phyloP scores from a whole-genome alignment of 805 yeast species.

The Zygoascus bituminiphila region DNA sequence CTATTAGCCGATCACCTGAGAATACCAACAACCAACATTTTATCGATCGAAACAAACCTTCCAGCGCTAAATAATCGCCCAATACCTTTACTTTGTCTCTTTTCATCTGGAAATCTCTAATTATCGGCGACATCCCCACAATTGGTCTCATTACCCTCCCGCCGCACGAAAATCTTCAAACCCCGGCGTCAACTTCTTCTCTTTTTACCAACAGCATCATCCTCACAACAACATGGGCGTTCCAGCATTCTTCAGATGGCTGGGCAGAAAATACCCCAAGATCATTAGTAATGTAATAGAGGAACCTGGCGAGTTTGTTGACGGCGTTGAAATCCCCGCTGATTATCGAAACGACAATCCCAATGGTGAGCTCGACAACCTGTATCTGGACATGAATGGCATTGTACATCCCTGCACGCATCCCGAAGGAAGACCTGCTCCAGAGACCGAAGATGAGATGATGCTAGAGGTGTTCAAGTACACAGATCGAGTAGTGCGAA shows the following conservation, averaged over 20 bases:
- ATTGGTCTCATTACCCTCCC: background rate
- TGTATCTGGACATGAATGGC: conserved; percentile 97
- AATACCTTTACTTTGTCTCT: too few species aligned
- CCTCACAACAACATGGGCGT: conserved; percentile 48
- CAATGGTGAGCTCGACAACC: conserved; percentile 90
- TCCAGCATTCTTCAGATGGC: conserved; percentile 96
- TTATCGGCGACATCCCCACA: too few species aligned
- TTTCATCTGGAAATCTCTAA: too few species aligned
- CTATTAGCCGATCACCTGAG: too few species aligned
- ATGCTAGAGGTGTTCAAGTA: conserved; percentile 85
- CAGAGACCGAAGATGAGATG: conserved; percentile 96
- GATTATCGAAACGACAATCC: conserved; percentile 73
- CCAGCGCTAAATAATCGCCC: too few species aligned
- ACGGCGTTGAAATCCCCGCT: conserved; percentile 57
- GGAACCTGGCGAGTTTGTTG: conserved; percentile 46
- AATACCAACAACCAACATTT: too few species aligned
- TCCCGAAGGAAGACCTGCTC: conserved; percentile 94
- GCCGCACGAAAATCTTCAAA: background rate
- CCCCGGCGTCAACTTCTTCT: background rate
- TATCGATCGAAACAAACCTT: too few species aligned
- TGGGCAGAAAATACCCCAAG: conserved; percentile 87
- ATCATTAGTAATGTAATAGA: conserved; percentile 86
- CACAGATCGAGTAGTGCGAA: conserved; percentile 81
- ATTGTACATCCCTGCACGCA: conserved; percentile 99
- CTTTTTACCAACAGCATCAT: background rate